Base-by-base conservation (phyloP, 2,329 filamentous ascomycete species). In the Penicillium verrucosum region DNA sequence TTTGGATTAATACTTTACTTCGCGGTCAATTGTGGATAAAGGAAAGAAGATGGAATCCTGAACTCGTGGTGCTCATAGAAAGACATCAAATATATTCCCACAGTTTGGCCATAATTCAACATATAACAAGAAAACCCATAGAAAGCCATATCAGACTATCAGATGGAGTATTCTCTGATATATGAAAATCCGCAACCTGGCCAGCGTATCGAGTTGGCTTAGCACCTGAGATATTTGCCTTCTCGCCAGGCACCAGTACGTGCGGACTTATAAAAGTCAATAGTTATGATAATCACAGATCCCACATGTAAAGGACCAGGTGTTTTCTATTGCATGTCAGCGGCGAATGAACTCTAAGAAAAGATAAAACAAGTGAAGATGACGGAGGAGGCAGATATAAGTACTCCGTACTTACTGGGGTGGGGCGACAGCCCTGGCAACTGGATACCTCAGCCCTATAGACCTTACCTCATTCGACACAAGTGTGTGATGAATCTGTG, bases 401-500 rank as follows among this genome's bases (percentile, higher is more conserved):
- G 14, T 46, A 34, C n/a, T n/a, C n/a, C n/a, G n/a, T n/a, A n/a
- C 9, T n/a, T n/a, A 21, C 11, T 23, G 12, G 18, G 18, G 30
- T 36, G 42, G 40, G 27, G 25, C 34, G 18, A 30, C 2, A 38
- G 18, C n/a, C 27, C 18, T 46, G 11, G 30, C 14, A 29, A 29
- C 30, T 14, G 16, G 18, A 32, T 16, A 34, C 10, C 25, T n/a
- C n/a, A 34, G 29, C 48, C n/a, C 8, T 30, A 53, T 46, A 30
- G 25, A 12, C 44, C 52, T 54, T 56, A 44, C 47, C 47, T 32
- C 25, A 51, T 51, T 43, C 25, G 46, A 38, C 47, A 32, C 27
- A 51, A 51, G 46, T 25, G 51, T 30, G n/a, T 44, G 14, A 34
- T 34, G 21, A 25, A 48, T 21, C 23, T 18, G 16, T 18, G 38